Conservation (phyloP, 148 eudicot species). For the Cornus controversa region DNA sequence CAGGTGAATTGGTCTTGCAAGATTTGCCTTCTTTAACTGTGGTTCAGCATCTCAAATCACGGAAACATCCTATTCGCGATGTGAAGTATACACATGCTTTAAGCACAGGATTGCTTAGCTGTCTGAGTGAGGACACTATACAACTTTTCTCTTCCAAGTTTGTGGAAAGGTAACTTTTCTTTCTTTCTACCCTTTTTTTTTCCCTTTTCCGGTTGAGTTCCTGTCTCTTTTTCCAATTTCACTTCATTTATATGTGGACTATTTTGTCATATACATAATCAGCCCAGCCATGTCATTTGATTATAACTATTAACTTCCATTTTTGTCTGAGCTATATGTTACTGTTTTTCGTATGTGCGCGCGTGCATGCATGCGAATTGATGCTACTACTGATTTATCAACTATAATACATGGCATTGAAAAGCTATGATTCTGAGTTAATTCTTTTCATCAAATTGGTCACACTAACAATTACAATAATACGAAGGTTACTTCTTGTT, state of each 20-base stretch:
- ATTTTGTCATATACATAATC: neutral
- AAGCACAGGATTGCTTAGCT: constrained; percentile 30
- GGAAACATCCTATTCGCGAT: constrained; percentile 55
- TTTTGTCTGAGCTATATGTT: neutral
- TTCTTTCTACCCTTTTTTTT: neutral
- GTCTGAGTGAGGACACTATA: constrained; percentile 42
- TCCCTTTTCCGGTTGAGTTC: neutral
- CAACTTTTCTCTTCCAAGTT: constrained; percentile 29
- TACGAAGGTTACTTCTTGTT: too few species aligned
- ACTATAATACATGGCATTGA: too few species aligned
- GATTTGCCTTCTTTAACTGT: constrained; percentile 53
- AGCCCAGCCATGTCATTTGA: neutral
- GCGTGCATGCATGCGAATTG: neutral
- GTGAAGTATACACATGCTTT: constrained; percentile 28
- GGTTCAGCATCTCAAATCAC: constrained; percentile 41
- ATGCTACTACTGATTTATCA: too few species aligned
- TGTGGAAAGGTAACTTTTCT: constrained; percentile 24
- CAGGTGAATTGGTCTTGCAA: constrained; percentile 54
- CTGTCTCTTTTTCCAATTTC: neutral
- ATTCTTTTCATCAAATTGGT: too few species aligned
- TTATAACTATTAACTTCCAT: neutral
- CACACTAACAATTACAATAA: too few species aligned
- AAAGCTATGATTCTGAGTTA: too few species aligned
- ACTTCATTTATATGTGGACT: neutral
- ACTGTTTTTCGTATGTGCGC: neutral